Conservation (phyloP, 352 stramenopile genomes). For the Phytopythium litorale region DNA sequence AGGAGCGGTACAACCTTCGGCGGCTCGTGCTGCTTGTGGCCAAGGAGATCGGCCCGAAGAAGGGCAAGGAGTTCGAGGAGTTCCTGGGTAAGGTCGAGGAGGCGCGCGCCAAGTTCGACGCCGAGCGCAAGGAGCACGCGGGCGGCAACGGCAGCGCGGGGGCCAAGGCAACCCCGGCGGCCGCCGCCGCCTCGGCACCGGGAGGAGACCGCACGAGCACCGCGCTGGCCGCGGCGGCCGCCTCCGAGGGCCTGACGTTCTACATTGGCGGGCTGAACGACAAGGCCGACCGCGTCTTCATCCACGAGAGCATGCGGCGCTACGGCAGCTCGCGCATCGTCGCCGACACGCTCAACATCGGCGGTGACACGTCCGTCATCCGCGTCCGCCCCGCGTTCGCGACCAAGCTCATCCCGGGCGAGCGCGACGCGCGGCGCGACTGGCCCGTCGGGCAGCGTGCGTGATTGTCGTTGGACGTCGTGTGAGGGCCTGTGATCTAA, state of each 20-base stretch:
- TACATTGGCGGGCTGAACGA: slow-evolving; percentile 78
- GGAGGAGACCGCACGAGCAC: not conserved
- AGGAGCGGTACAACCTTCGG: slow-evolving; percentile 42
- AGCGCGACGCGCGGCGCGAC: slow-evolving; percentile 52
- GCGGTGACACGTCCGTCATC: slow-evolving; percentile 66
- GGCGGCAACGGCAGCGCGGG: not conserved
- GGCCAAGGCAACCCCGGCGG: slow-evolving; percentile 1
- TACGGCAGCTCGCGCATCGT: slow-evolving; percentile 77
- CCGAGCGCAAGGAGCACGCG: slow-evolving; percentile 11
- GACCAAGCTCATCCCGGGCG: slow-evolving; percentile 34
- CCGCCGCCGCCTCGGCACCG: not conserved
- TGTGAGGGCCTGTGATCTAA: slow-evolving; percentile 4
- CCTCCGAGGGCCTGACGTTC: slow-evolving; percentile 49
- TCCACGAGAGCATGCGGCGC: slow-evolving; percentile 89
- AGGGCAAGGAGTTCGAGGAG: slow-evolving; percentile 68
- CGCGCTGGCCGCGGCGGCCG: slow-evolving; percentile 9
- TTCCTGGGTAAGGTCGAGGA: slow-evolving; percentile 61
- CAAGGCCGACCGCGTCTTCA: slow-evolving; percentile 83
- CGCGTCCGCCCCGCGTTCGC: slow-evolving; percentile 51
- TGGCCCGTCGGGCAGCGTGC: slow-evolving; percentile 73
- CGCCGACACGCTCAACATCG: slow-evolving; percentile 86
- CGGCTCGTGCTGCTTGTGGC: slow-evolving; percentile 51
- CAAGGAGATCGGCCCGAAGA: slow-evolving; percentile 53
- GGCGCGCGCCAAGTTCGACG: slow-evolving; percentile 23
- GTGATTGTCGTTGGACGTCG: slow-evolving; percentile 8